These are phyloP conservation scores for Paramecium octaurelia DNA, from an alignment of 73 alveolate genomes.

Conservation along the genomic window DNA sequence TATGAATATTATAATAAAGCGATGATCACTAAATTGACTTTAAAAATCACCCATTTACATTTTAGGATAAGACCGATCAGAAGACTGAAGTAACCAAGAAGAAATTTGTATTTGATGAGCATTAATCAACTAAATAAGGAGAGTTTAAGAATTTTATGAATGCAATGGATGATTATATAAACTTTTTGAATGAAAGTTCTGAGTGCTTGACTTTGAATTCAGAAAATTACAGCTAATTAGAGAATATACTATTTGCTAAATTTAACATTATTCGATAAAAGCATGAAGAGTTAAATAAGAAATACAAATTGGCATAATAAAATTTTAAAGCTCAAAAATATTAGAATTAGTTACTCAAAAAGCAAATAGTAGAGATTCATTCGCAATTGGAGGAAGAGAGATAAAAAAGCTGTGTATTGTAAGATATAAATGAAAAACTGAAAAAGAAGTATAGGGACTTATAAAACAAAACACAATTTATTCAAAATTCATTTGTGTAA, in stretches of 20 bases:
- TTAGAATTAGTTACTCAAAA: background rate
- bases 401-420: background rate
- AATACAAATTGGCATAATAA: background rate
- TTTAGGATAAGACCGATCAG: slow-evolving; percentile 12
- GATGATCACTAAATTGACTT: background rate
- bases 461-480: background rate
- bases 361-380: background rate
- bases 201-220: background rate
- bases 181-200: background rate
- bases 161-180: slow-evolving; percentile 50
- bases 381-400: background rate
- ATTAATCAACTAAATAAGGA: background rate
- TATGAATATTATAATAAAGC: background rate
- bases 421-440: background rate
- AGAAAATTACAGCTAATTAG: background rate
- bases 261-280: slow-evolving; percentile 20
- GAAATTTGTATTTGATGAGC: slow-evolving; percentile 14
- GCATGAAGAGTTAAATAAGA: slow-evolving; percentile 12
- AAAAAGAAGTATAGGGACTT: background rate
- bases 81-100: slow-evolving; percentile 39
- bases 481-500: background rate
- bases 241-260: background rate
- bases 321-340: background rate
- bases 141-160: slow-evolving; percentile 15
- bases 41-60: background rate